Conservation (phyloP, 345 rosid genomes). For the Kandelia obovata region DNA sequence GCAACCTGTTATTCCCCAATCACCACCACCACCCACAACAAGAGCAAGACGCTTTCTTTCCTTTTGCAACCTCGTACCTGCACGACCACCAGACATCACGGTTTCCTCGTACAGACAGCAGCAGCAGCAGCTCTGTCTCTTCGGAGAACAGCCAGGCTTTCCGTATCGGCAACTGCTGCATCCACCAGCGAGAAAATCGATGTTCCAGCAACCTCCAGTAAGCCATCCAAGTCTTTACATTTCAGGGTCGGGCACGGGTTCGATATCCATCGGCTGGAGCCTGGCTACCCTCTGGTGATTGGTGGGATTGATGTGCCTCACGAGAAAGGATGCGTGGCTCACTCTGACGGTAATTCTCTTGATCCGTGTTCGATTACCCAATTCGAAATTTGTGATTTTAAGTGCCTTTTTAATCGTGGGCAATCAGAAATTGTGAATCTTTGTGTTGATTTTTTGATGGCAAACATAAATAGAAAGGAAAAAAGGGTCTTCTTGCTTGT, state of each 20-base stretch:
- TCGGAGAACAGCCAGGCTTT: constrained; percentile 18
- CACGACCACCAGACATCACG: constrained; percentile 4
- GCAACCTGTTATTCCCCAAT: constrained; percentile 13
- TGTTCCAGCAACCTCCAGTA: constrained; percentile 37
- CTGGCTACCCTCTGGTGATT: constrained; percentile 88
- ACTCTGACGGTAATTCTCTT: constrained; percentile 68
- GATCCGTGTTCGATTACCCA: not conserved
- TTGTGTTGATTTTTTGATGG: too few species aligned
- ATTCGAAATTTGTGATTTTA: not conserved
- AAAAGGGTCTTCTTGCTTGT: not conserved
- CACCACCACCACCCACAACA: constrained; percentile 13
- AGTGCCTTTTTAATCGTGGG: not conserved
- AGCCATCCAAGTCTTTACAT: constrained; percentile 53
- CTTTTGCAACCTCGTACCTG: constrained; percentile 17
- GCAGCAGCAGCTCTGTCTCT: constrained; percentile 17
- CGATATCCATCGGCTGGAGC: constrained; percentile 89
- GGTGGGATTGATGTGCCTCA: constrained; percentile 93
- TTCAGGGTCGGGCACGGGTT: constrained; percentile 94
- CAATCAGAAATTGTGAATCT: too few species aligned
- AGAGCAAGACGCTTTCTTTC: constrained; percentile 13
- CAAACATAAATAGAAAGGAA: too few species aligned
- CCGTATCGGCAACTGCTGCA: constrained; percentile 29
- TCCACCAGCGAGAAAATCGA: constrained; percentile 43
- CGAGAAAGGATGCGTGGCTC: constrained; percentile 98
- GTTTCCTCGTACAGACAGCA: constrained; percentile 6